Base-by-base conservation (phyloP, 164 flowering plant species). In the Dillenia suffruticosa region DNA sequence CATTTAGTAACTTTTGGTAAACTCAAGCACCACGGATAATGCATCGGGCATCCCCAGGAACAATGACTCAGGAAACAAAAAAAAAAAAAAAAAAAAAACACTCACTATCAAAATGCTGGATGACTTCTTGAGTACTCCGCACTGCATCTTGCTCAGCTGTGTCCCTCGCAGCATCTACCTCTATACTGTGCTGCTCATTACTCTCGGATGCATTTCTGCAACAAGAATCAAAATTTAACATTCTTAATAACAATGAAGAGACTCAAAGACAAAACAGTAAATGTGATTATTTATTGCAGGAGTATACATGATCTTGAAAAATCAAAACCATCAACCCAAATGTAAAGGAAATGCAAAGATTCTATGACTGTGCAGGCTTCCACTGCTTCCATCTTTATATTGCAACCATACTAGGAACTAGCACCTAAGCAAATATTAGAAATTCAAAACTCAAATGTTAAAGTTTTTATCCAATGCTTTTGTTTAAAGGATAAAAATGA, bases 91-190 rank as follows among this genome's bases (percentile, higher is more conserved):
- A 12, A 49, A 50, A n/a, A 16, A 49, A 45, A 22, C 3, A 70
- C 96, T 82, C 67, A 94, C 99, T 64, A 49, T 86, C 83, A 65
- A 82, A 68, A 40, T 70, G 76, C 14, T 66, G 76, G 59, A 82
- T 59, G 1, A 82, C 46, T 52, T 82, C 87, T 17, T 85, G 86
- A 68, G 78, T 79, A 48, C 57, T 76, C 58, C 64, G 77, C 10
- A 71, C 70, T 17, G 75, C 80, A 72, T 85, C 99, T 49, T 79
- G 68, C 71, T 85, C 96, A 43, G 84, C 92, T n/a, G 82, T 77
- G 63, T 55, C 66, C 56, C 90, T 70, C 43, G 87, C 84, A 47
- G 85, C 68, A 70, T 65, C 71, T 50, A 91, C 69, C 70, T 91
- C 97, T 46, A 26, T 49, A 66, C 78, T 84, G 72, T 89, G 93